Percentiles rank a stretch among this genome's conserved stretches.
phyloP scores from a whole-genome alignment of 768 basidiomycete genomes.

The Clavaria fumosa region DNA sequence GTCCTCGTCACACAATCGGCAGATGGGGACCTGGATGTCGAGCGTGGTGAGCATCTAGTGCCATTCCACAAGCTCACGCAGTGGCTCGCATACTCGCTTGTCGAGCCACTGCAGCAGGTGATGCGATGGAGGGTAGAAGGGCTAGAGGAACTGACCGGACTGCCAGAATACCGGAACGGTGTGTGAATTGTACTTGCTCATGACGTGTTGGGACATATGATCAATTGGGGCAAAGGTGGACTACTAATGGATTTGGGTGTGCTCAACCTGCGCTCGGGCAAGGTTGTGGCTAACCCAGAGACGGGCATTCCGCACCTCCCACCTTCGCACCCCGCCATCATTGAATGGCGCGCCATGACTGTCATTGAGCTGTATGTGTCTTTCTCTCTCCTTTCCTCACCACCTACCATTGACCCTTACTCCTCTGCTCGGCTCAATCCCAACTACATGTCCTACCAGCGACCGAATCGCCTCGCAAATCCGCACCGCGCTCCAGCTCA shows the following conservation, averaged over 20 bases:
- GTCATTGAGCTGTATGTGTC: constrained; percentile 71
- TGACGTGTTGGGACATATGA: constrained; percentile 1
- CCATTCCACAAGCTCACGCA: constrained; percentile 95
- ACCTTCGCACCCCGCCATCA: constrained; percentile 76
- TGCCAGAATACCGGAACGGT: constrained; percentile 95
- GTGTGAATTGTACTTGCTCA: constrained; percentile 2
- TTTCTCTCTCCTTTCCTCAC: constrained; percentile 1
- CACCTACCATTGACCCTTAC: background rate
- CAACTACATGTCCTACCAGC: constrained; percentile 14
- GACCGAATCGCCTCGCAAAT: constrained; percentile 76
- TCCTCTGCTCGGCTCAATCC: no score
- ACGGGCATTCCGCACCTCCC: constrained; percentile 46
- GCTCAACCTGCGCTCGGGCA: constrained; percentile 44
- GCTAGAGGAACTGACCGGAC: constrained; percentile 72
- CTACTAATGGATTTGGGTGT: constrained; percentile 77
- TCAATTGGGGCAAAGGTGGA: constrained; percentile 42
- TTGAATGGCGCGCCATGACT: constrained; percentile 95
- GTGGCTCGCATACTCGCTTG: constrained; percentile 84
- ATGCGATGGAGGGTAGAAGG: constrained; percentile 76
- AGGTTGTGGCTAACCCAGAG: constrained; percentile 33
- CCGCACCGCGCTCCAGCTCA: constrained; percentile 53
- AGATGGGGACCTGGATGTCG: background rate
- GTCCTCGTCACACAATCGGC: constrained; percentile 20
- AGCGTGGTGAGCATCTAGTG: constrained; percentile 57
- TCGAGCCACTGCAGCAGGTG: constrained; percentile 67